phyloP scores from a whole-genome alignment of 2,329 filamentous ascomycete genomes.

The Colletotrichum shisoi region DNA sequence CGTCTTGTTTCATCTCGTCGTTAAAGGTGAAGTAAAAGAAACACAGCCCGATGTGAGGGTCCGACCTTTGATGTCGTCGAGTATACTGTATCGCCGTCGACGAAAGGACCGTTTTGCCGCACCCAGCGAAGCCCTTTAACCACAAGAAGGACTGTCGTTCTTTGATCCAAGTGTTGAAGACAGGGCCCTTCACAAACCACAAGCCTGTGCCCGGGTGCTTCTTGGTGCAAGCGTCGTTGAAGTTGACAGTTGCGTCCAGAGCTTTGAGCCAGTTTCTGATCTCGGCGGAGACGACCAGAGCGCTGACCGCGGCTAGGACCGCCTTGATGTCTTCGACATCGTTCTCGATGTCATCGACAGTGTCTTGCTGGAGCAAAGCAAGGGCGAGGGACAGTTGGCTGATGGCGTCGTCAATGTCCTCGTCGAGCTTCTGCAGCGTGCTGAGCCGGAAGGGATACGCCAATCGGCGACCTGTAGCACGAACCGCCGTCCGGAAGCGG shows the following conservation, averaged over 20 bases:
- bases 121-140: constrained; percentile 52
- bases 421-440: constrained; percentile 51
- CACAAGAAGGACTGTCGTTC: constrained; percentile 49
- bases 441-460: constrained; percentile 49
- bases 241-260: constrained; percentile 49
- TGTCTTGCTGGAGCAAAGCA: constrained; percentile 46
- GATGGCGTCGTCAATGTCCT: constrained; percentile 48
- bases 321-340: constrained; percentile 44
- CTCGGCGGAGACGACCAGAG: constrained; percentile 42
- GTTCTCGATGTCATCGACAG: constrained; percentile 42
- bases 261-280: constrained; percentile 49
- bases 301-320: constrained; percentile 43
- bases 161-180: constrained; percentile 45
- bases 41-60: constrained; percentile 44
- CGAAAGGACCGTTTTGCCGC: constrained; percentile 52
- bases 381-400: constrained; percentile 46
- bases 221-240: constrained; percentile 47
- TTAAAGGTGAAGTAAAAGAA: constrained; percentile 55
- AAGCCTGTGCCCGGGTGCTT: constrained; percentile 46
- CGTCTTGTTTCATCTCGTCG: constrained; percentile 47
- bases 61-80: constrained; percentile 39
- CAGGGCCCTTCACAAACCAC: constrained; percentile 46
- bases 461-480: constrained; percentile 38
- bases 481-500: constrained; percentile 14
- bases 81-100: constrained; percentile 49